Percentiles rank a stretch among this genome's conserved stretches.
These are phyloP conservation scores for Meira miltonrushii DNA, from an alignment of 1,284 basidiomycete genomes.

Conservation along the genomic window DNA sequence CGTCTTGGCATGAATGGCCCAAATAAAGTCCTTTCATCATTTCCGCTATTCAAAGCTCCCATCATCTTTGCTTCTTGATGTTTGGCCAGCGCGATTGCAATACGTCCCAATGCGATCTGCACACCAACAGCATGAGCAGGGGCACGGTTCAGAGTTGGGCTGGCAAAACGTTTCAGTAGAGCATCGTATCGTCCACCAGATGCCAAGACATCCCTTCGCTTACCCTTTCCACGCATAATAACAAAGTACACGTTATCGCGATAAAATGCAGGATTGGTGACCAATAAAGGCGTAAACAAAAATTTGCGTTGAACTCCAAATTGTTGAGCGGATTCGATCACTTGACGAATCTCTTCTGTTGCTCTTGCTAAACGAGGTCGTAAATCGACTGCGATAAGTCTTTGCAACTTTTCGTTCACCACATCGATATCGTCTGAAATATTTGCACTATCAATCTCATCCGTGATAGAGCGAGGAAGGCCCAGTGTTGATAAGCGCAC, in stretches of 20 bases:
- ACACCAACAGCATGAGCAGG: slow-evolving; percentile 65
- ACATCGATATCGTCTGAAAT: slow-evolving; percentile 30
- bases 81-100: slow-evolving; percentile 64
- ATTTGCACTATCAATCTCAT: slow-evolving; percentile 41
- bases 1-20: slow-evolving; percentile 79
- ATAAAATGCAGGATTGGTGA: slow-evolving; percentile 63
- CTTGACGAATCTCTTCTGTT: slow-evolving; percentile 61
- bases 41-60: slow-evolving; percentile 19
- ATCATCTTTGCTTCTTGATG: slow-evolving; percentile 59
- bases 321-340: slow-evolving; percentile 62
- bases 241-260: slow-evolving; percentile 71
- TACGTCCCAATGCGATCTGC: slow-evolving; percentile 74
- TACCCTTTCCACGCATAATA: slow-evolving; percentile 63
- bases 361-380: slow-evolving; percentile 47
- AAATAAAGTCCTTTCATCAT: slow-evolving; percentile 71
- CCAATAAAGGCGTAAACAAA: slow-evolving; percentile 65
- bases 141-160: slow-evolving; percentile 56
- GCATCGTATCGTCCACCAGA: slow-evolving; percentile 76
- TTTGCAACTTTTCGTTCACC: slow-evolving; percentile 27
- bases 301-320: slow-evolving; percentile 64
- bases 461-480: slow-evolving; percentile 36
- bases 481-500: slow-evolving; percentile 30
- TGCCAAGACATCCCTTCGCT: slow-evolving; percentile 66
- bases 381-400: slow-evolving; percentile 34
- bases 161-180: slow-evolving; percentile 63